phyloP scores from a whole-genome alignment of 164 flowering plant genomes.

The Aristolochia fimbriata region DNA sequence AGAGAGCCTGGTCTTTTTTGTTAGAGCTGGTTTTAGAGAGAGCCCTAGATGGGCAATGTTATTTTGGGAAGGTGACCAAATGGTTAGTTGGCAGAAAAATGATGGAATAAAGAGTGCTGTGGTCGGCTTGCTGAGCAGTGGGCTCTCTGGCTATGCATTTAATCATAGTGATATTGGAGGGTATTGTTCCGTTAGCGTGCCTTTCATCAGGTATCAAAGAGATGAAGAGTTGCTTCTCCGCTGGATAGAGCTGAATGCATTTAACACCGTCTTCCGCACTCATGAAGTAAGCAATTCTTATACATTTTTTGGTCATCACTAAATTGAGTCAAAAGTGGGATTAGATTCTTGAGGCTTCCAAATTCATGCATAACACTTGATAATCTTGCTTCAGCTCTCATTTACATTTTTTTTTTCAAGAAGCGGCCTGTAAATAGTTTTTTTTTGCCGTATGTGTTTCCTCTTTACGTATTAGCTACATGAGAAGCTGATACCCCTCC shows the following conservation, averaged over 20 bases:
- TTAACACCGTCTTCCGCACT: conserved; percentile 66
- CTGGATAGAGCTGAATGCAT: conserved; percentile 83
- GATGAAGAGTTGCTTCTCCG: conserved; percentile 68
- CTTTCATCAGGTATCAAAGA: conserved; percentile 54
- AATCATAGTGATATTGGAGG: conserved; percentile 93
- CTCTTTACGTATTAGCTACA: no score
- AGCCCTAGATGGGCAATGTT: conserved; percentile 81
- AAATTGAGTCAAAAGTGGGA: no score
- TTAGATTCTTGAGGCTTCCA: no score
- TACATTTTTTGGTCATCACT: background rate
- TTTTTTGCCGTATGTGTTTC: no score
- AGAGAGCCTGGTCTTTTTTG: conserved; percentile 60
- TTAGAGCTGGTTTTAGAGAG: conserved; percentile 79
- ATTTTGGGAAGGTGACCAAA: conserved; percentile 93
- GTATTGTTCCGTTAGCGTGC: conserved; percentile 69
- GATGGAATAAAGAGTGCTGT: conserved; percentile 91
- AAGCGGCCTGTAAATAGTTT: no score
- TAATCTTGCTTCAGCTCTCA: no score
- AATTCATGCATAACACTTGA: no score
- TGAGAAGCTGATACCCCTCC: no score
- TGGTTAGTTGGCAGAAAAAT: conserved; percentile 87
- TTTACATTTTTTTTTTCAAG: no score
- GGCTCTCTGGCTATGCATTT: conserved; percentile 69
- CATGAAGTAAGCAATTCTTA: conserved; percentile 52
- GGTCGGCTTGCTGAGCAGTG: conserved; percentile 72